These are phyloP conservation scores for Neurospora sp. DNA, from an alignment of 495 filamentous ascomycete genomes.

Conservation along the genomic window DNA sequence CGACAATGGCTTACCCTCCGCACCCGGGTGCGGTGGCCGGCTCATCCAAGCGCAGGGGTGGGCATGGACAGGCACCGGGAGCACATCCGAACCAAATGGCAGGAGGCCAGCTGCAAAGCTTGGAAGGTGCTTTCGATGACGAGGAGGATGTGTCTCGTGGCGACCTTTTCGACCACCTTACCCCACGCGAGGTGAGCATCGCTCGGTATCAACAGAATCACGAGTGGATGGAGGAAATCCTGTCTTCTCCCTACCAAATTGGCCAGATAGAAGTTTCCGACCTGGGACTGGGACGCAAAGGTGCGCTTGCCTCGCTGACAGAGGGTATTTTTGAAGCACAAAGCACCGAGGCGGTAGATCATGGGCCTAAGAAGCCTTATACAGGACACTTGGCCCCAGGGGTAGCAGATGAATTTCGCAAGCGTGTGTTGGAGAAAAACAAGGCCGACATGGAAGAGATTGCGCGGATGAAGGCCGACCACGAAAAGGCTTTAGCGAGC, in stretches of 20 bases:
- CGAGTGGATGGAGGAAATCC: constrained; percentile 98
- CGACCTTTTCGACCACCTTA: constrained; percentile 79
- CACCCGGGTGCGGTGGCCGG: constrained; percentile 32
- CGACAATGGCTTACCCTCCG: constrained; percentile 41
- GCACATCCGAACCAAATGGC: constrained; percentile 18
- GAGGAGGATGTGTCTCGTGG: constrained; percentile 79
- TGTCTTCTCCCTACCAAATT: constrained; percentile 75
- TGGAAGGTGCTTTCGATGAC: constrained; percentile 60
- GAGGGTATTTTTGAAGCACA: constrained; percentile 57
- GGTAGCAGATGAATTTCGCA: constrained; percentile 67
- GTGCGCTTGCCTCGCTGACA: constrained; percentile 72
- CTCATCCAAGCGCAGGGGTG: constrained; percentile 33
- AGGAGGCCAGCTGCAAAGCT: constrained; percentile 12
- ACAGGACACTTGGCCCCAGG: constrained; percentile 53
- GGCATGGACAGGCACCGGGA: constrained; percentile 13
- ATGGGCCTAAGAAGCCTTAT: constrained; percentile 35
- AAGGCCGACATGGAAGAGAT: constrained; percentile 65
- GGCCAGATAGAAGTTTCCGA: constrained; percentile 78
- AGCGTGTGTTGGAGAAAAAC: constrained; percentile 56
- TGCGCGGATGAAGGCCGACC: constrained; percentile 66
- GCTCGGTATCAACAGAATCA: constrained; percentile 87
- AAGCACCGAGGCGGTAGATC: constrained; percentile 47
- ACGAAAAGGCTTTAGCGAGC: constrained; percentile 62
- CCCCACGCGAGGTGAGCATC: constrained; percentile 76
- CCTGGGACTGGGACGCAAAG: constrained; percentile 75